Evolutionary conservation across 2,329 filamentous ascomycete genomes (phyloP), one percentile per base, ranked within the genome.

Genomic region (Verticillium nubilum): DNA sequence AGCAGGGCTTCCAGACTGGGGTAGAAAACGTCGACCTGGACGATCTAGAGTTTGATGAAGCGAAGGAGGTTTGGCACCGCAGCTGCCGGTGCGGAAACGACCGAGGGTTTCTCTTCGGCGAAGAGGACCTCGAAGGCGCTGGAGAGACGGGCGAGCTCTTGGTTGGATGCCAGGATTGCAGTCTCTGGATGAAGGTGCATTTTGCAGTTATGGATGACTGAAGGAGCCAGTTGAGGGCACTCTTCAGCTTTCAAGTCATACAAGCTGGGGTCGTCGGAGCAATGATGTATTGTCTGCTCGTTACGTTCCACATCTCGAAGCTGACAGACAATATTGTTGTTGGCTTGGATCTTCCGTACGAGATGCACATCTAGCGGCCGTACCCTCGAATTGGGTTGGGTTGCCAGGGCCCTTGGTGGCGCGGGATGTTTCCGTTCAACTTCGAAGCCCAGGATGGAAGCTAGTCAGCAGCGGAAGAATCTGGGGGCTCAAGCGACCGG

Each of bases 151-250:
- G 86, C 9, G 84, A 86, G 67, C 70, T 89, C 54, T 77, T 87
- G 69, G 85, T 89, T 47, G 86, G 84, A 12, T 89, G 86, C 67
- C 76, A 78, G 59, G 86, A 88, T 66, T 89, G 86, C 64, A 89
- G 86, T 67, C 74, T 89, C 53, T 89, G 85, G 85, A 70, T 89
- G 57, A 80, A 81, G 59, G 84, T 89, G 37, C 78, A 86, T 56
- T 89, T 88, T 75, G 84, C 82, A 9, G 77, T 86, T 15, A 71
- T 85, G 28, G 80, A 76, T 13, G 71, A 75, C 9, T 56, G 54
- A 56, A 65, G 0, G 69, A 70, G 0, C 66, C 67, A 0, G 67
- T 67, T 0, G 69, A 66, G 13, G 60, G 59, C 50, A 12, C 25
- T 50, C 29, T 10, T 23, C 42, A 37, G 33, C 42, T 13, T 13